phyloP scores from a whole-genome alignment of 2,329 filamentous ascomycete genomes.

The Rhynchosporium graminicola region DNA sequence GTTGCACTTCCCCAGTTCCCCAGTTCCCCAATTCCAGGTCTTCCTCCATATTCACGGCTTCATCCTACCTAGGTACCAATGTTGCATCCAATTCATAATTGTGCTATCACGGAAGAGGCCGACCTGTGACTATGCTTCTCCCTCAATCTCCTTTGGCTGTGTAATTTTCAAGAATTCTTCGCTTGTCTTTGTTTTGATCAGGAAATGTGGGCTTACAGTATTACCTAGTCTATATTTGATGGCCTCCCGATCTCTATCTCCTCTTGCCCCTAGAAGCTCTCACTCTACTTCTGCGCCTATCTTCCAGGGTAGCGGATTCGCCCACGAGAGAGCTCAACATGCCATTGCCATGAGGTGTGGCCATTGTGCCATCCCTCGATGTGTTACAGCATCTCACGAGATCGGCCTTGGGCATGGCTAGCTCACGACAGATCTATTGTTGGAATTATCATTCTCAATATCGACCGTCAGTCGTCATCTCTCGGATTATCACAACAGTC shows the following conservation, averaged over 20 bases:
- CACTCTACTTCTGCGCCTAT: not conserved
- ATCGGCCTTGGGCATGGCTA: not conserved
- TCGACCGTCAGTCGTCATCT: not conserved
- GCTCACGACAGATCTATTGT: not conserved
- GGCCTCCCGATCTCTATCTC: too few relatives aligned
- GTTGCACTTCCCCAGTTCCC: not conserved
- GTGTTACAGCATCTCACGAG: constrained; percentile 6
- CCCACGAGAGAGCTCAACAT: constrained; percentile 4
- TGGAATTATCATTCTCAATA: constrained; percentile 1
- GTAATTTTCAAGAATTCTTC: too few relatives aligned
- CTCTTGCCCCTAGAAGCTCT: not conserved
- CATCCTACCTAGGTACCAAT: too few relatives aligned
- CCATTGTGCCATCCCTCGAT: not conserved
- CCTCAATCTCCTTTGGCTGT: too few relatives aligned
- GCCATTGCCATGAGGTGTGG: constrained; percentile 6
- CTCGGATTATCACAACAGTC: constrained; percentile 1
- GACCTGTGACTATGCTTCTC: too few relatives aligned
- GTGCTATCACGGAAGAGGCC: too few relatives aligned
- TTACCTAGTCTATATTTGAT: too few relatives aligned
- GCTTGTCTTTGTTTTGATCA: too few relatives aligned
- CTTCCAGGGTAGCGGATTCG: not conserved
- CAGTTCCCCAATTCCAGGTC: too few relatives aligned
- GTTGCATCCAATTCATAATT: too few relatives aligned
- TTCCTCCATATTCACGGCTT: too few relatives aligned
- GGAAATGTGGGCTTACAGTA: too few relatives aligned